phyloP scores from a whole-genome alignment of 2,329 filamentous ascomycete genomes.

The Alternaria solani region DNA sequence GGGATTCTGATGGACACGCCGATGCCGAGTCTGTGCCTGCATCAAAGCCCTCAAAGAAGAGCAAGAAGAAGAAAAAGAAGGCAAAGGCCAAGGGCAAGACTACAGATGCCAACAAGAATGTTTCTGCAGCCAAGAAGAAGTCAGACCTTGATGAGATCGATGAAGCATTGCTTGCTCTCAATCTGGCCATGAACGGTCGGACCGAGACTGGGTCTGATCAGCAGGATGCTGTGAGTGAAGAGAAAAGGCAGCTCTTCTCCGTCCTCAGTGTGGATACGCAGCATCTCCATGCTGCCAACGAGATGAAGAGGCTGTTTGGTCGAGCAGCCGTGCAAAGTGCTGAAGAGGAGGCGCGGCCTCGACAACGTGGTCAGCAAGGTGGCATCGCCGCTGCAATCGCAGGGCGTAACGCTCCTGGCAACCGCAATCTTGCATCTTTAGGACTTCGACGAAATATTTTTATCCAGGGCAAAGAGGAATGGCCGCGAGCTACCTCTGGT shows the following conservation, averaged over 20 bases:
- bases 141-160: slow-evolving; percentile 70
- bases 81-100: slow-evolving; percentile 62
- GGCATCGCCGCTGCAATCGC: slow-evolving; percentile 67
- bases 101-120: slow-evolving; percentile 26
- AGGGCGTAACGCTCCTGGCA: slow-evolving; percentile 63
- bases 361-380: slow-evolving; percentile 63
- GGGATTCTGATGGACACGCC: slow-evolving; percentile 36
- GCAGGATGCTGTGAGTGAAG: slow-evolving; percentile 42
- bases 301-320: slow-evolving; percentile 83
- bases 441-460: slow-evolving; percentile 81
- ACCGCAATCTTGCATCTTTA: slow-evolving; percentile 72
- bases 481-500: slow-evolving; percentile 80
- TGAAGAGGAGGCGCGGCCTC: slow-evolving; percentile 60
- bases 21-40: slow-evolving; percentile 33
- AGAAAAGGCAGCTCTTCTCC: slow-evolving; percentile 59
- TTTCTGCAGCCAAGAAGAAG: slow-evolving; percentile 32
- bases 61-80: slow-evolving; percentile 71
- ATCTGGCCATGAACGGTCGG: slow-evolving; percentile 39
- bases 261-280: slow-evolving; percentile 71
- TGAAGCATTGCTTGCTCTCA: slow-evolving; percentile 66
- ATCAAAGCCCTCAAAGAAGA: slow-evolving; percentile 50
- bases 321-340: slow-evolving; percentile 67
- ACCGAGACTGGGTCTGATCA: slow-evolving; percentile 27
- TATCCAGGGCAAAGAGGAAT: slow-evolving; percentile 85
- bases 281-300: slow-evolving; percentile 84